Base-by-base conservation (phyloP, 2,329 filamentous ascomycete genomes). In the Rhexocercosporidium sp. region DNA sequence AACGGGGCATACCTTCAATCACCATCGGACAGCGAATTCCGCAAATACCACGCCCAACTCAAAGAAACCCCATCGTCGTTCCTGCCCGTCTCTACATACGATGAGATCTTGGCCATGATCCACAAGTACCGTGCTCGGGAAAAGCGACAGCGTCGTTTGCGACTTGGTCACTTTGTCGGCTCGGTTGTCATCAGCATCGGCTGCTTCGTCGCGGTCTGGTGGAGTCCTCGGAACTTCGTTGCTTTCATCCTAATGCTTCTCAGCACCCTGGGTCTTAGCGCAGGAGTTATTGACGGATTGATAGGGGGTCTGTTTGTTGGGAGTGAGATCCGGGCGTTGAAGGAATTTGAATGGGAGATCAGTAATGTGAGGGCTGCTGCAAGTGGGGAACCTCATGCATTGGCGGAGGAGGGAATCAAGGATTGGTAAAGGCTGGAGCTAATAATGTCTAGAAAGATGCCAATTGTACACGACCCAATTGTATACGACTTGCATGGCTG, bases 331-430 rank as follows among this genome's bases (percentile, higher is more conserved):
- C 86, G 93, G 66, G 90, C 91, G 3, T 81, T 99, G 64, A 90
- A 88, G 74, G 96, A 99, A 81, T 98, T 98, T 80, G 89, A 96
- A 77, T 97, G 93, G 92, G 96, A 99, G 79, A 90, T 98, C 29
- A 82, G 82, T 60, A 94, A 92, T 76, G 90, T 90, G 14, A 89
- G 78, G 69, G 72, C 70, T 3, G 71, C 70, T 14, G 77, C 77
- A 27, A 73, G 72, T 31, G 73, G 73, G 7, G 77, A 77, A 37
- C 37, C 69, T 9, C 69, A 72, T 60, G 61, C 49, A 16, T 62
- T 74, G 49, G 59, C 53, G 34, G 65, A 71, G 14, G 70, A 76
- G 49, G 74, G 71, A 12, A 63, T 77, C 7, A 76, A 70, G 65
- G 75, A 78, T 63, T 78, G 75, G 75, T 78, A 71, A 60, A 51